Evolutionary conservation across 352 stramenopile species (phyloP).

Genomic region (Peronosclerospora sorghi): DNA sequence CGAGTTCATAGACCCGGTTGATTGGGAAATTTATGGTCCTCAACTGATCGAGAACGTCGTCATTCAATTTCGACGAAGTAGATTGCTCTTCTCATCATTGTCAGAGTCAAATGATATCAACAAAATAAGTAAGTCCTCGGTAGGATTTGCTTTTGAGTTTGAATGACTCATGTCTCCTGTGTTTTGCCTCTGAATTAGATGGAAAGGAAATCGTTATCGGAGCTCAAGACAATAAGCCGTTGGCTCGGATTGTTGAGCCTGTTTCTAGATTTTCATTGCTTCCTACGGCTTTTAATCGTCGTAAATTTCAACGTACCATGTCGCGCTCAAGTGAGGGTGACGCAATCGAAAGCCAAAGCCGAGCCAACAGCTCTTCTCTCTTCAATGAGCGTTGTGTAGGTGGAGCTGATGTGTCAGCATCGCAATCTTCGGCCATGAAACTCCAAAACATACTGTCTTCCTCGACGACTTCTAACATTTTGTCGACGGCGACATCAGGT

Average conservation of each 20-base stretch:
- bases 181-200: slow-evolving; percentile 27
- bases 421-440: slow-evolving; percentile 34
- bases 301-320: slow-evolving; percentile 37
- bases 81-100: slow-evolving; percentile 76
- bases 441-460: slow-evolving; percentile 59
- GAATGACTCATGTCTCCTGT: slow-evolving; percentile 10
- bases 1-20: slow-evolving; percentile 77
- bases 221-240: slow-evolving; percentile 51
- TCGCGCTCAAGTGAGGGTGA: slow-evolving; percentile 25
- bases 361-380: slow-evolving; percentile 24
- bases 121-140: slow-evolving; percentile 59
- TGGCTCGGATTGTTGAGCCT: slow-evolving; percentile 61
- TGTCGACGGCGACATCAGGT: slow-evolving; percentile 48
- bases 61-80: slow-evolving; percentile 75
- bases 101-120: slow-evolving; percentile 76
- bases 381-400: slow-evolving; percentile 24
- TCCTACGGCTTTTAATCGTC: slow-evolving; percentile 45
- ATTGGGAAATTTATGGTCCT: slow-evolving; percentile 84
- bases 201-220: slow-evolving; percentile 60
- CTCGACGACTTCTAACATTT: slow-evolving; percentile 51
- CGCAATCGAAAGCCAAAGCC: slow-evolving; percentile 10
- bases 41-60: slow-evolving; percentile 82
- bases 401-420: slow-evolving; percentile 13
- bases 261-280: slow-evolving; percentile 74
- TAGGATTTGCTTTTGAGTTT: neutral